phyloP scores from a whole-genome alignment of 208 protist genomes.

The Novymonas esmeraldas region DNA sequence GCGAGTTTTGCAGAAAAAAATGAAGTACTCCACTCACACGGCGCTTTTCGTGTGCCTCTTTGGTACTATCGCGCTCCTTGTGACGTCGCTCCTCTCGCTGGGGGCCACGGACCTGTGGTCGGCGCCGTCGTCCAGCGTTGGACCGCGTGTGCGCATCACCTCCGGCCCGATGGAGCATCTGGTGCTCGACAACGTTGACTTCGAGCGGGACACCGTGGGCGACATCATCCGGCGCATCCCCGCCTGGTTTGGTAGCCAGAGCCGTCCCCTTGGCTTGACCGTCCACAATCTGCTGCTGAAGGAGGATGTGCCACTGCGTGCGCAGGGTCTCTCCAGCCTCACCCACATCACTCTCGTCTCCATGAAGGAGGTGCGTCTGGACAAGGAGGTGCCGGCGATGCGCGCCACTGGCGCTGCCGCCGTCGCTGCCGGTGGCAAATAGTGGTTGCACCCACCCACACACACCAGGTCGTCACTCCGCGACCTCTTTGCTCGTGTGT shows the following conservation, averaged over 20 bases:
- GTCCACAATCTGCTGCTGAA: conserved; percentile 29
- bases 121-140: neutral
- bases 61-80: neutral
- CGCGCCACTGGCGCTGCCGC: neutral
- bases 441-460: neutral
- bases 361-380: conserved; percentile 17
- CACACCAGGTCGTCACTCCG: neutral
- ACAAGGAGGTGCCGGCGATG: neutral
- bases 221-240: conserved; percentile 36
- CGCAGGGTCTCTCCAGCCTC: conserved; percentile 26
- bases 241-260: conserved; percentile 39
- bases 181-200: conserved; percentile 26
- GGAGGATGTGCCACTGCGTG: conserved; percentile 20
- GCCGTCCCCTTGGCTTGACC: conserved; percentile 29
- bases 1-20: too few species aligned
- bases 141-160: conserved; percentile 18
- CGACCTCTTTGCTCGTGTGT: neutral
- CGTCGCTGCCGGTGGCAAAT: neutral
- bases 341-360: conserved; percentile 25
- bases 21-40: neutral
- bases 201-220: conserved; percentile 33
- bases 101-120: conserved; percentile 16
- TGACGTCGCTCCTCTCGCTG: conserved; percentile 1
- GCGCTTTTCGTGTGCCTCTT: conserved; percentile 5
- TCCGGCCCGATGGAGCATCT: conserved; percentile 18